Percentiles rank a stretch among this genome's conserved stretches.
These are phyloP conservation scores for Helianthus annuus DNA, from an alignment of 129 eudicot genomes.

Conservation along the genomic window HanXRQr2.0-SUNRISE NC_035447.2:134214445-134214944, in stretches of 20 bases:
- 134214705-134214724: slow-evolving; percentile 43
- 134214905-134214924: too few species aligned
- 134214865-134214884: too few species aligned
- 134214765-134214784: too few species aligned
- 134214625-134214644: slow-evolving; percentile 96
- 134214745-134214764: too few species aligned
- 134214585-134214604: slow-evolving; percentile 75
- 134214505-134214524: not conserved
- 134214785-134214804: too few species aligned
- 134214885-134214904: too few species aligned
- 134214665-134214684: slow-evolving; percentile 95
- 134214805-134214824: too few species aligned
- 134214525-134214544: not conserved
- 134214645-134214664: slow-evolving; percentile 94
- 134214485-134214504: not conserved
- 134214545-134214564: slow-evolving; percentile 6
- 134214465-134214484: slow-evolving; percentile 79
- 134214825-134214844: too few species aligned
- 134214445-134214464: slow-evolving; percentile 88
- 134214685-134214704: slow-evolving; percentile 94
- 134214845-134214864: too few species aligned
- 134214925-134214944: too few species aligned
- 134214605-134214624: slow-evolving; percentile 83
- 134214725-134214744: not conserved
- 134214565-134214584: slow-evolving; percentile 89